Evolutionary conservation across 2,329 filamentous ascomycete genomes (phyloP), one percentile per base, ranked within the genome.

Genomic region (Fusarium mexicanum): DNA sequence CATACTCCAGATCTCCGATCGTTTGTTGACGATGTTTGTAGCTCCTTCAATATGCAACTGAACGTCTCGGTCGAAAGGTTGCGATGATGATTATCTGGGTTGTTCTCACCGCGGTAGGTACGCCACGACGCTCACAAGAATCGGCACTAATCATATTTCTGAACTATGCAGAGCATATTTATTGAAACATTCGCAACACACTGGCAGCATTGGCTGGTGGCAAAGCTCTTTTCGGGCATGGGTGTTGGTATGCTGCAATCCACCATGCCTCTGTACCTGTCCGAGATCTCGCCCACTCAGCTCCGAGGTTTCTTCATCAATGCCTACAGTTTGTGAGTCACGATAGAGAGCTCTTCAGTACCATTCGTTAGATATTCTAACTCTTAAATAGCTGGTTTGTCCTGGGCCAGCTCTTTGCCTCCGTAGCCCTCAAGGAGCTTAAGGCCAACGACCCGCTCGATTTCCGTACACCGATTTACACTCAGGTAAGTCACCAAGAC

Each of bases 21-120:
- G 0, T 20, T 6, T 6, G 4, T 40, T 54, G 24, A 29, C 6
- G 3, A 0, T 40, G 1, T 54, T 16, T 18, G 0, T 16, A 54
- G 51, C 51, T 54, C 13, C 51, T 54, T n/a, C 51, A 54, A 54
- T 54, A 54, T 26, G 35, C 1, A 3, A 54, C 51, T 18, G 51
- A 54, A 0, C 51, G 51, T 40, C 24, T 54, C 1, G 51, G 51
- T 8, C 51, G 51, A 40, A 54, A 54, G 35, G 35, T 9, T n/a
- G 51, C 51, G 1, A 54, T 54, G 51, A 54, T 54, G 51, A 54
- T 54, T 0, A 54, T 54, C 4, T 54, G 51, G 51, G 18, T 29
- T 0, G 33, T 54, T 0, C 24, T 54, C 12, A 37, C 51, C 12
- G 51, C 51, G 16, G 51, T 54, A 26, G 18, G 51, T 40, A n/a